Conservation (phyloP, 164 flowering plant species). For the Vitis labrusca region DNA sequence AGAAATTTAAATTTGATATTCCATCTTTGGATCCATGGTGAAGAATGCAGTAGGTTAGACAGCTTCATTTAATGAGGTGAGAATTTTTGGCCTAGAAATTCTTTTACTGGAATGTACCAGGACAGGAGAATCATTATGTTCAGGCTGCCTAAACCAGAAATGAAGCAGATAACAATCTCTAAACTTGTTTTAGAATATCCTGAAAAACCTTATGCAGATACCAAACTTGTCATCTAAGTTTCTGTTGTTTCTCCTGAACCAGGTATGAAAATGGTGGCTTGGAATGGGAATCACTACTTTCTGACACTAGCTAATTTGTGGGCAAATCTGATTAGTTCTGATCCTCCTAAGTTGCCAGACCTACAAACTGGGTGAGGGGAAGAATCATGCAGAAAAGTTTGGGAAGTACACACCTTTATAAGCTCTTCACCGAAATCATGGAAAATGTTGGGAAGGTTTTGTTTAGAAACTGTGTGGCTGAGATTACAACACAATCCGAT, state of each 20-base stretch:
- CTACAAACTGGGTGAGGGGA: conserved; percentile 12
- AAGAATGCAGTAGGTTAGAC: neutral
- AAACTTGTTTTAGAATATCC: no score
- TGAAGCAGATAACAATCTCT: no score
- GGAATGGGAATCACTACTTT: conserved; percentile 72
- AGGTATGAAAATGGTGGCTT: conserved; percentile 63
- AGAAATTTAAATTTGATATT: no score
- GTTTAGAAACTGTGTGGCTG: neutral
- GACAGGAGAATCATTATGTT: no score
- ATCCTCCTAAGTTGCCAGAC: conserved; percentile 60
- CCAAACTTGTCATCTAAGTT: neutral
- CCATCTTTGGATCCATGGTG: no score
- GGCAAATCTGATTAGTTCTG: conserved; percentile 69
- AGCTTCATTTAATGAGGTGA: neutral
- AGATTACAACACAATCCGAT: neutral
- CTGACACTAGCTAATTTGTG: conserved; percentile 75
- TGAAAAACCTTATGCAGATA: neutral
- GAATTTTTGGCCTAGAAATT: neutral
- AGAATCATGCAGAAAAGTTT: neutral
- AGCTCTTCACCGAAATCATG: neutral
- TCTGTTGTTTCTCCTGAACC: conserved; percentile 13
- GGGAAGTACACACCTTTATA: no score
- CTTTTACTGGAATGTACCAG: no score
- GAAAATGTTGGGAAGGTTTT: neutral
- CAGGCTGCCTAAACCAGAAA: no score